These are phyloP conservation scores for Pleurotus giganteus DNA, from an alignment of 768 basidiomycete genomes.

Conservation along the genomic window DNA sequence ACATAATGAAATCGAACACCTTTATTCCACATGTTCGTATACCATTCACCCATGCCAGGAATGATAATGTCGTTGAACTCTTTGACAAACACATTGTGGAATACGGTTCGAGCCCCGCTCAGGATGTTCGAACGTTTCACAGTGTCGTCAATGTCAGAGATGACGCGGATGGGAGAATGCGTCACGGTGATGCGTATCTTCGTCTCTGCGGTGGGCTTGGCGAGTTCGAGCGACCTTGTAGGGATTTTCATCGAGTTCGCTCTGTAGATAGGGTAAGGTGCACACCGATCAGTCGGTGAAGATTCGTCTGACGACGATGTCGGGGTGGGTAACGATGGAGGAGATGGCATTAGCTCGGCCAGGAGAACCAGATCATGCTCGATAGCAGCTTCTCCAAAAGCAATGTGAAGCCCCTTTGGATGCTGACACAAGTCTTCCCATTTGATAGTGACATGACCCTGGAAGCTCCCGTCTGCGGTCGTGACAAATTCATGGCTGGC, in stretches of 20 bases:
- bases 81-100: slow-evolving; percentile 90
- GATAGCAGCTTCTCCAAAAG: slow-evolving; percentile 48
- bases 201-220: slow-evolving; percentile 21
- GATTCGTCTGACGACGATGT: slow-evolving; percentile 9
- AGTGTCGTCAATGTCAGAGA: slow-evolving; percentile 95
- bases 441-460: slow-evolving; percentile 53
- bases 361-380: slow-evolving; percentile 57
- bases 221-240: slow-evolving; percentile 2
- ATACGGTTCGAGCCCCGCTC: slow-evolving; percentile 76
- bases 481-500: slow-evolving; percentile 52
- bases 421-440: slow-evolving; percentile 72
- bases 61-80: slow-evolving; percentile 77
- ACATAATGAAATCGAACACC: slow-evolving; percentile 90
- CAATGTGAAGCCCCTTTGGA: slow-evolving; percentile 53
- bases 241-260: background rate
- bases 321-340: slow-evolving; percentile 11
- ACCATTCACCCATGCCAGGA: slow-evolving; percentile 83
- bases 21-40: slow-evolving; percentile 58
- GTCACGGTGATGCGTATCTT: slow-evolving; percentile 49
- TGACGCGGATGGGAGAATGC: slow-evolving; percentile 66
- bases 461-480: slow-evolving; percentile 71
- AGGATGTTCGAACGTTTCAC: slow-evolving; percentile 80
- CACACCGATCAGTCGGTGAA: slow-evolving; percentile 3
- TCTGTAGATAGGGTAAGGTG: slow-evolving; percentile 10
- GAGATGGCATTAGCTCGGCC: slow-evolving; percentile 47